phyloP scores from a whole-genome alignment of 208 protist genomes.

The Tetramitus jugosus region DNA sequence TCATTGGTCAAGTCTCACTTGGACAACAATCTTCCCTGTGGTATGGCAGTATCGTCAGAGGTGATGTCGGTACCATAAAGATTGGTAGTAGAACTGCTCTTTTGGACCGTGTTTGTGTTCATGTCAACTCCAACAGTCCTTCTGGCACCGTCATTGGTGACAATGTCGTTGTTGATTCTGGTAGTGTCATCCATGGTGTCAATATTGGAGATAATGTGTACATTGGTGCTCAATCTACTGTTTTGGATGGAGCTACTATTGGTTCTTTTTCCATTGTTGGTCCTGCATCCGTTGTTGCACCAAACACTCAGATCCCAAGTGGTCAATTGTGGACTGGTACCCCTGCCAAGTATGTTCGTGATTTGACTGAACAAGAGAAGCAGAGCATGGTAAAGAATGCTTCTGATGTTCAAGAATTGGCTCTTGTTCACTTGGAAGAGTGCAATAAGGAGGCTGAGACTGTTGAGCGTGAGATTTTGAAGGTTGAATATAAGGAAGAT shows the following conservation, averaged over 20 bases:
- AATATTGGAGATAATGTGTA: conserved; percentile 66
- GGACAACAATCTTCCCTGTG: conserved; percentile 65
- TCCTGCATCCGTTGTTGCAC: conserved; percentile 56
- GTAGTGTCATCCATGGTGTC: conserved; percentile 41
- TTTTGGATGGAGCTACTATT: conserved; percentile 63
- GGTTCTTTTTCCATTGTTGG: conserved; percentile 70
- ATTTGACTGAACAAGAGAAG: conserved; percentile 60
- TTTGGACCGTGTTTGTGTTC: neutral
- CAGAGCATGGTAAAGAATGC: neutral
- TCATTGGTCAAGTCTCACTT: conserved; percentile 66
- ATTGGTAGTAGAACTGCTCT: neutral
- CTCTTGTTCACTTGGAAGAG: neutral
- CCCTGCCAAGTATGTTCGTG: conserved; percentile 67
- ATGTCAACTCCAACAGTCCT: neutral
- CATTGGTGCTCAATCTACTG: conserved; percentile 60
- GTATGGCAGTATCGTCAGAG: conserved; percentile 71
- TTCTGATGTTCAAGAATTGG: neutral
- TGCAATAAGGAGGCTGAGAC: neutral
- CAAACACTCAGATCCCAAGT: conserved; percentile 55
- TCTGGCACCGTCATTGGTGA: neutral
- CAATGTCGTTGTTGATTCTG: conserved; percentile 31
- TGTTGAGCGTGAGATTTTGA: neutral
- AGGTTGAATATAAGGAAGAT: neutral
- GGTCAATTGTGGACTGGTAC: conserved; percentile 75
- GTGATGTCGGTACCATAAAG: neutral